These are phyloP conservation scores for Xylaria sp. DNA, from an alignment of 2,329 filamentous ascomycete species.

Conservation along the genomic window DNA sequence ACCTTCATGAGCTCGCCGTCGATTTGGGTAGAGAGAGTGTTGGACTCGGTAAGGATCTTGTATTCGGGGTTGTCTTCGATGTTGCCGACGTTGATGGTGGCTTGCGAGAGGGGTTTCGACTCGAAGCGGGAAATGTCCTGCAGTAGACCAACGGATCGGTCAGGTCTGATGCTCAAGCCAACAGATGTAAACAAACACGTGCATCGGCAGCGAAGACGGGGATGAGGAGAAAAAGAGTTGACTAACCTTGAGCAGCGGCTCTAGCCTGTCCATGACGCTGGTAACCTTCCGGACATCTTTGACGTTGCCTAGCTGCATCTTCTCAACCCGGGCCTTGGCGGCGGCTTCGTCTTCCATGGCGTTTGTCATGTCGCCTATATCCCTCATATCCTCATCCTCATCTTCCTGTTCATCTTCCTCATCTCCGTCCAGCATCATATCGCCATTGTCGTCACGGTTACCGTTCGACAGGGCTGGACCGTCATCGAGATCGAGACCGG, in stretches of 20 bases:
- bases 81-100: slow-evolving; percentile 76
- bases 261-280: slow-evolving; percentile 80
- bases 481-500: slow-evolving; percentile 56
- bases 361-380: slow-evolving; percentile 58
- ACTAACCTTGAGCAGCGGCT: slow-evolving; percentile 85
- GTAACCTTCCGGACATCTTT: slow-evolving; percentile 84
- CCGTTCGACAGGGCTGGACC: slow-evolving; percentile 52
- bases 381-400: slow-evolving; percentile 65
- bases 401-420: slow-evolving; percentile 69
- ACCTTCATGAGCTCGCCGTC: slow-evolving; percentile 92
- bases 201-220: slow-evolving; percentile 46
- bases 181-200: slow-evolving; percentile 70
- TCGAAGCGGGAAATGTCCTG: slow-evolving; percentile 86
- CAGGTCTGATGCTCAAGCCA: slow-evolving; percentile 71
- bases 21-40: slow-evolving; percentile 89
- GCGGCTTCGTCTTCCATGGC: slow-evolving; percentile 72
- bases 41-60: slow-evolving; percentile 86
- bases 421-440: slow-evolving; percentile 69
- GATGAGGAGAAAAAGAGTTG: slow-evolving; percentile 34
- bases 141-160: slow-evolving; percentile 63
- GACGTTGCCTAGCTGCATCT: slow-evolving; percentile 78
- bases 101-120: slow-evolving; percentile 71
- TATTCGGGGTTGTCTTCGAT: slow-evolving; percentile 95
- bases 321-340: slow-evolving; percentile 81
- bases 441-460: slow-evolving; percentile 51